Base-by-base conservation (phyloP, 2,329 filamentous ascomycete genomes). In the Aureobasidium sp. region DNA sequence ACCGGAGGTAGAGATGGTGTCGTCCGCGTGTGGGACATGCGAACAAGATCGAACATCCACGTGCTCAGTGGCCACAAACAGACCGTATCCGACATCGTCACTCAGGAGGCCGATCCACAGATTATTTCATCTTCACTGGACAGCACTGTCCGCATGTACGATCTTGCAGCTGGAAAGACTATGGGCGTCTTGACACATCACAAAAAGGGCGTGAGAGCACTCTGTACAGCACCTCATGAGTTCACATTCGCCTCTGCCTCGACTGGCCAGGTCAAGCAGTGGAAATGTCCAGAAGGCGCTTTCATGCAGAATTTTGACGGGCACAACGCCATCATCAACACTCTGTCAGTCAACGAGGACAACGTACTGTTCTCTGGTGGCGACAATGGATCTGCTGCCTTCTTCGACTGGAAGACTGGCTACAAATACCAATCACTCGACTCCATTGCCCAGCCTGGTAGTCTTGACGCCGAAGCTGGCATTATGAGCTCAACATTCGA, bases 291-390 rank as follows among this genome's bases (percentile, higher is more conserved):
- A 1, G 91, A 96, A 71, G 95, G 93, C 38, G 90, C 90, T 17
- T 97, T 99, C 72, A 99, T 99, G 94, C 92, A 96, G 74, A 97
- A 97, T 71, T 97, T 97, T 69, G 90, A 96, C 45, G 93, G 93
- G 4, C 93, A 97, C 70, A 96, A 96, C 69, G 84, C 90, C 62
- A 95, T 99, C 72, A 93, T 99, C 77, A 99, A 99, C 75, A 91
- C 91, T 0, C 77, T 99, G 47, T 83, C 90, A 45, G 91, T 94
- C 33, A 99, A 99, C 73, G 89, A 95, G 69, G 90, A 96, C 71
- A 94, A 96, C 68, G 90, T 97, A 17, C 76, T 99, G 62, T 96
- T 99, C 74, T 94, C 91, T 2, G 94, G 94, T 60, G 93, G 87
- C 49, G 94, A 99, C 70, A 96, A 99, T 68, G 94, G 95, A 42